Evolutionary conservation across 352 stramenopile genomes (phyloP).

Genomic region (Nothophytophthora sp.): DNA sequence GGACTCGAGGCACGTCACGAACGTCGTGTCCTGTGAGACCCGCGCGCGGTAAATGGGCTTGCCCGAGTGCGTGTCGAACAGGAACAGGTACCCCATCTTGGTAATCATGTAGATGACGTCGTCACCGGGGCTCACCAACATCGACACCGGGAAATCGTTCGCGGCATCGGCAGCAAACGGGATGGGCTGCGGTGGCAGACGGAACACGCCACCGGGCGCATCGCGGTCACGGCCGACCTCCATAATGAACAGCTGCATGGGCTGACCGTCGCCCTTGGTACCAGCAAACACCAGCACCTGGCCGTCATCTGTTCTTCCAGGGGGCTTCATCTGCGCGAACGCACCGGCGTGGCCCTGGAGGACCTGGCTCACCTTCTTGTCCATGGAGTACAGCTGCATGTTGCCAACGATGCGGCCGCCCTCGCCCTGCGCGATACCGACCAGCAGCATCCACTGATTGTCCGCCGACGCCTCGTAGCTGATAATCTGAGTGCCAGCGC

Average conservation of each 20-base stretch:
- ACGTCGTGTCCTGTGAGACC: conserved; percentile 98
- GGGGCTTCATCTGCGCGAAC: conserved; percentile 97
- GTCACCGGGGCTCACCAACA: conserved; percentile 91
- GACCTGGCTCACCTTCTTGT: conserved; percentile 99
- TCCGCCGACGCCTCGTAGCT: conserved; percentile 98
- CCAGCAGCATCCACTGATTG: conserved; percentile 98
- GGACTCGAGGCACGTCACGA: conserved; percentile 92
- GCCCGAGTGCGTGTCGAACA: conserved; percentile 99
- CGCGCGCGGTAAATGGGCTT: conserved; percentile 98
- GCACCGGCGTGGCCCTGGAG: conserved; percentile 96
- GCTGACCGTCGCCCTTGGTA: conserved; percentile 76
- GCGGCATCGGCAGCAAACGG: conserved; percentile 96
- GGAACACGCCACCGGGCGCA: conserved; percentile 94
- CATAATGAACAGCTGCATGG: conserved; percentile 96
- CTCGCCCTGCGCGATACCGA: conserved; percentile 96
- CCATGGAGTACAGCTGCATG: conserved; percentile 99
- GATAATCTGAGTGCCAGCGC: conserved; percentile 98
- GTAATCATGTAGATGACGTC: conserved; percentile 99
- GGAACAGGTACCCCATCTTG: conserved; percentile 99
- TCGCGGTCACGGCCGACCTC: conserved; percentile 98
- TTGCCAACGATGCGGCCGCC: conserved; percentile 95
- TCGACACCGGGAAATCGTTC: conserved; percentile 98
- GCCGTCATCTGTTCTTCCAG: conserved; percentile 91
- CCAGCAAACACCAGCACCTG: conserved; percentile 89
- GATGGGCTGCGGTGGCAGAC: conserved; percentile 93